A percentile compares a stretch with the other conserved stretches of the same genome.
These are phyloP conservation scores for Mytilinidion resinicola DNA, from an alignment of 495 filamentous ascomycete genomes.

Conservation along the genomic window DNA sequence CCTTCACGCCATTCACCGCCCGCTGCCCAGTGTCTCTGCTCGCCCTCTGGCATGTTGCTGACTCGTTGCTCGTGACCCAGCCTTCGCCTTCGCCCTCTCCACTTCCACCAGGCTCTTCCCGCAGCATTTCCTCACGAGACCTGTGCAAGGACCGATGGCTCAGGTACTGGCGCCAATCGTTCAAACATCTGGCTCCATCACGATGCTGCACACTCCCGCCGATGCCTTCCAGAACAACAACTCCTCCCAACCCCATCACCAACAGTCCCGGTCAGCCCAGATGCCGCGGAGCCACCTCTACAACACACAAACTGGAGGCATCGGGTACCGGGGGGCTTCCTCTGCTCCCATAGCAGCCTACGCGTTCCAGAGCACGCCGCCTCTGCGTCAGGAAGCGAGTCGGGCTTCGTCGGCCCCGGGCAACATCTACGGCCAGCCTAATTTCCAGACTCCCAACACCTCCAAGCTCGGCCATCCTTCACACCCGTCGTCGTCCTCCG, in stretches of 20 bases:
- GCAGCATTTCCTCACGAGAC: not conserved
- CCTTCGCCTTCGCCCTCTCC: not conserved
- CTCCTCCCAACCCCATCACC: constrained; percentile 27
- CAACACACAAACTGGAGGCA: constrained; percentile 19
- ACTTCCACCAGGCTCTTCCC: not conserved
- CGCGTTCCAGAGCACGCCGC: constrained; percentile 73
- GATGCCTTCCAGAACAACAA: constrained; percentile 34
- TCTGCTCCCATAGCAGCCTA: constrained; percentile 72
- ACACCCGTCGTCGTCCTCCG: constrained; percentile 34
- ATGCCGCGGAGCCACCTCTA: constrained; percentile 30
- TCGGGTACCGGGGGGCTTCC: constrained; percentile 60
- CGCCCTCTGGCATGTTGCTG: constrained; percentile 3
- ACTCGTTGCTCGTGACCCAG: constrained; percentile 2
- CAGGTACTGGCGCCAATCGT: constrained; percentile 39
- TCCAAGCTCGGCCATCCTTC: constrained; percentile 17
- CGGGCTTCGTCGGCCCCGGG: constrained; percentile 61
- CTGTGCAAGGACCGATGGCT: constrained; percentile 33
- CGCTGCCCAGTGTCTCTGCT: not conserved
- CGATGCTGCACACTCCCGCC: constrained; percentile 37
- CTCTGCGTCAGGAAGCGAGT: constrained; percentile 57
- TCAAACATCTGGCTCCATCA: constrained; percentile 32
- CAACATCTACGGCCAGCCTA: constrained; percentile 44
- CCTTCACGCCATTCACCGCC: not conserved
- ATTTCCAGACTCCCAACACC: constrained; percentile 38
- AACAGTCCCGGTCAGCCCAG: constrained; percentile 27